Base-by-base conservation (phyloP, 2,329 filamentous ascomycete species). In the Beauveria pseudobassiana region DNA sequence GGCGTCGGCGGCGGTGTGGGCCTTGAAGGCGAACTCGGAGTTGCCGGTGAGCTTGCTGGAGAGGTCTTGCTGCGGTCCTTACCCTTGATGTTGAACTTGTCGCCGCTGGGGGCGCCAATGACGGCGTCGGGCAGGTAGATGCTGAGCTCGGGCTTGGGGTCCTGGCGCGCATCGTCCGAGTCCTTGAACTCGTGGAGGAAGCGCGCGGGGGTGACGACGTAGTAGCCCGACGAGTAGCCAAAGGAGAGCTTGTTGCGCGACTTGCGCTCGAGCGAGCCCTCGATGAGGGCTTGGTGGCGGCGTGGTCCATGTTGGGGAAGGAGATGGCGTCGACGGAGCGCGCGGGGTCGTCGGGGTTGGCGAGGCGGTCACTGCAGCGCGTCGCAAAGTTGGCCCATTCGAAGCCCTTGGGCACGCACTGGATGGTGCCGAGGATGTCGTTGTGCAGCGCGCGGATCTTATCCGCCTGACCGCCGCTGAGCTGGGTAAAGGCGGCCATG, bases 161-260 rank as follows among this genome's bases (percentile, higher is more conserved):
- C 91, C 69, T 85, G 77, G 53, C 82, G 80, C 57, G 82, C 67
- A 70, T 86, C 83, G 69, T 98, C 93, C 71, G 90, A 89, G 70
- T 96, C 92, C 77, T 96, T 96, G 82, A 96, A 99, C 75, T 97
- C 93, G 77, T 99, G 95, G 63, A 99, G 78, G 77, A 88, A 99
- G 70, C 90, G 91, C 62, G 90, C 84, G 0, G 91, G 89, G 0
- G 92, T 96, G 53, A 98, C 86, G 62, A 95, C 93, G 72, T 96
- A 99, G 80, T 96, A 96, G 61, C 84, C 86, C 0, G 89, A 85
- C 65, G 86, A 87, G 75, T 90, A 95, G 63, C 89, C 88, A 76
- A 88, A 85, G 22, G 83, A 83, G 38, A 91, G 84, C 76, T 96
- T 87, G 74, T 96, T 89, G 68, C 92, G 89, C 64, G 89, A 91